Evolutionary conservation across 345 rosid genomes (phyloP), one percentile per base, ranked within the genome.

Genomic region (Salix udensis): DNA sequence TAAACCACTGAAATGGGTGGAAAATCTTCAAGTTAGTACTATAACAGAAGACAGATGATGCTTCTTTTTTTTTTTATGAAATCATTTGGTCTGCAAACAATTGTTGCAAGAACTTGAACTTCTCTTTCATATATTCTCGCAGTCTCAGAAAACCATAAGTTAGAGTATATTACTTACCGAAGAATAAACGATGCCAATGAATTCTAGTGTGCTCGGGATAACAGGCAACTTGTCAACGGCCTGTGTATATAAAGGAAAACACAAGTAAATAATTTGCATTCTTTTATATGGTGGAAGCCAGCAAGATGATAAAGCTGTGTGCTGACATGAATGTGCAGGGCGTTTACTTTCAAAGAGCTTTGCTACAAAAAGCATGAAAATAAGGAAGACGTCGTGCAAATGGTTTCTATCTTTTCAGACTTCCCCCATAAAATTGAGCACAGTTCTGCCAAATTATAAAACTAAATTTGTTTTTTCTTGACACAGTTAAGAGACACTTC

Each of bases 141-240:
- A 55, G 39, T 28, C 37, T 55, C 34, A 36, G 44, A 53, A 34
- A 65, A 68, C 16, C 31, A 34, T 34, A 52, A 30, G 62, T 40
- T 7, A 14, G 44, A 42, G 48, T 52, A 55, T 55, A 58, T 70
- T 52, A 81, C 97, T 84, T 86, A 95, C 94, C 34, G 87, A 23
- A 15, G 98, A 95, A 78, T 83, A 88, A 72, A 93, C 81, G 74
- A 95, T 89, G 75, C 98, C 98, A 55, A 91, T 67, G 72, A 95
- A 74, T 81, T 95, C 98, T 8, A 95, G 77, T 18, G 78, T 79
- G 58, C 79, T 82, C 6, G 98, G 94, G 74, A 93, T 52, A n/a
- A 93, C 50, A 4, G 96, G 98, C 82, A 91, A 76, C 83, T 88
- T 95, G 80, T 95, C 97, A 76, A 95, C 78, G 64, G 94, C 81